Percentiles rank a stretch among this genome's conserved stretches.
Evolutionary conservation across 1,284 basidiomycete species (phyloP).

Genomic region (Trametes pubescens): DNA sequence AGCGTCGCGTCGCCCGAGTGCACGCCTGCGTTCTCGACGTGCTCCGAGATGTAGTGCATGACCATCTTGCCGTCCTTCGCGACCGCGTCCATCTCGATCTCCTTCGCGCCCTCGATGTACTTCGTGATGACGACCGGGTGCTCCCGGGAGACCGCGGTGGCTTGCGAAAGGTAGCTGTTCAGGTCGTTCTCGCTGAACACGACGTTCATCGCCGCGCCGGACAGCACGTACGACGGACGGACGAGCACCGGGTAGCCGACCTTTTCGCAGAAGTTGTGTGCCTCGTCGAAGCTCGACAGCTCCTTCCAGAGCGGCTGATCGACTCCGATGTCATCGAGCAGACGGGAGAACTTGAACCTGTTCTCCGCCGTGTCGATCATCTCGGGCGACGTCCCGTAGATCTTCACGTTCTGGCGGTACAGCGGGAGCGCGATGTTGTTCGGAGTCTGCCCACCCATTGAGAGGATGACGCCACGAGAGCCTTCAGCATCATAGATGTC

Average conservation of each 20-base stretch:
- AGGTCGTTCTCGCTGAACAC: conserved; percentile 95
- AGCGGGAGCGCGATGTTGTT: conserved; percentile 98
- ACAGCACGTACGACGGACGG: conserved; percentile 97
- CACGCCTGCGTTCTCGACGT: conserved; percentile 99
- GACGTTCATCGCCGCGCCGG: conserved; percentile 99
- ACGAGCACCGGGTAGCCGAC: conserved; percentile 97
- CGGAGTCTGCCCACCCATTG: conserved; percentile 98
- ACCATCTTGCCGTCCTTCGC: conserved; percentile 97
- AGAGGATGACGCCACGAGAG: conserved; percentile 91
- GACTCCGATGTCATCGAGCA: conserved; percentile 96
- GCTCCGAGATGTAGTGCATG: conserved; percentile 99
- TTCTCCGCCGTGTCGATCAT: conserved; percentile 99
- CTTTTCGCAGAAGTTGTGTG: conserved; percentile 86
- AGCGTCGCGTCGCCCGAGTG: conserved; percentile 98
- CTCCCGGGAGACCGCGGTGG: conserved; percentile 96
- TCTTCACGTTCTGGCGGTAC: conserved; percentile 96
- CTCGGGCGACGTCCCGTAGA: conserved; percentile 98
- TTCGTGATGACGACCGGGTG: conserved; percentile 99
- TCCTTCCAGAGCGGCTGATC: conserved; percentile 99
- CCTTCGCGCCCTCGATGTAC: conserved; percentile 99
- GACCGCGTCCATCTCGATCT: conserved; percentile 99
- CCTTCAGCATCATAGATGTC: conserved; percentile 96
- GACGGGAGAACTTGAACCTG: conserved; percentile 98
- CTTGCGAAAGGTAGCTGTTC: conserved; percentile 91
- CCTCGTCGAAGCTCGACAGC: conserved; percentile 90